Evolutionary conservation across 306 rosid species (phyloP).

Genomic region (Lagenaria siceraria): DNA sequence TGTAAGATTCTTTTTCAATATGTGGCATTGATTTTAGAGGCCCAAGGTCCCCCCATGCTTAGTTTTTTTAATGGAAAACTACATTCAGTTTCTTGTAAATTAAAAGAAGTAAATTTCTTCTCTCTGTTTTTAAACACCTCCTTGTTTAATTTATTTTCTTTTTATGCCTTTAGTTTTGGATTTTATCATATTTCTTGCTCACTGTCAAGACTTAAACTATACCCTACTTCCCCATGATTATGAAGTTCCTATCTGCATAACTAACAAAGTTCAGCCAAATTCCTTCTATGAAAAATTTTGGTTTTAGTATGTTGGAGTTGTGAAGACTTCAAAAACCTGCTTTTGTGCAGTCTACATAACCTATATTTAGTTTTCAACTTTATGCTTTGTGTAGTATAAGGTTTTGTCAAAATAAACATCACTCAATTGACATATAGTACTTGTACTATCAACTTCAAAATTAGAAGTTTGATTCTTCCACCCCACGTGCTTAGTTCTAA

Average conservation of each 20-base stretch:
- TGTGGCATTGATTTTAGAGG: not conserved
- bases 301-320: too few species aligned
- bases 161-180: too few species aligned
- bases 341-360: too few species aligned
- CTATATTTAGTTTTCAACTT: too few species aligned
- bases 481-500: too few species aligned
- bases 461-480: too few species aligned
- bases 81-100: not conserved
- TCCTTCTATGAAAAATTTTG: not conserved
- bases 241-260: not conserved
- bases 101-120: not conserved
- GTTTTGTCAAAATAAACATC: too few species aligned
- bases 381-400: too few species aligned
- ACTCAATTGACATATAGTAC: too few species aligned
- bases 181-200: not conserved
- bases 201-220: not conserved
- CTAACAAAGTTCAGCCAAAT: not conserved
- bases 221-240: not conserved
- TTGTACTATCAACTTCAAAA: too few species aligned
- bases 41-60: constrained; percentile 6
- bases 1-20: constrained; percentile 14
- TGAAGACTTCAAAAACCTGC: too few species aligned
- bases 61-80: not conserved
- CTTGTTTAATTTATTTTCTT: not conserved
- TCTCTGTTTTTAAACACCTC: not conserved